Base-by-base conservation (phyloP, 2,329 filamentous ascomycete genomes). In the Aspergillus viridinutans region DNA sequence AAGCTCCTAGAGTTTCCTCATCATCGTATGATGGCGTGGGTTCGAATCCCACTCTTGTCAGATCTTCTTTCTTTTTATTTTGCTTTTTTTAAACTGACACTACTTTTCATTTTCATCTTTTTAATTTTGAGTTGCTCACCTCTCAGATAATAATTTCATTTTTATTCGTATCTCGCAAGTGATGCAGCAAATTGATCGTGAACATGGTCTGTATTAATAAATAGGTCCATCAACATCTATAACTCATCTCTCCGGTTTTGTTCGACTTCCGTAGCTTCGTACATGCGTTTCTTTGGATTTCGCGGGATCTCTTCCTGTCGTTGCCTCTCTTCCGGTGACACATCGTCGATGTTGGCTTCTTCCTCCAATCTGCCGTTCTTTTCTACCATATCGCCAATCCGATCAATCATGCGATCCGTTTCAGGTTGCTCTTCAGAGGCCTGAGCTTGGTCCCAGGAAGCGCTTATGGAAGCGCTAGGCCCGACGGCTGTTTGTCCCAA, bases 261-360 rank as follows among this genome's bases (percentile, higher is more conserved):
- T 47, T 67, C 60, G 23, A 72, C 63, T 42, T 70, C 63, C 12
- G 62, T 64, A 49, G 75, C 76, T 54, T 80, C 78, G 64, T 73
- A 79, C 76, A 79, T 80, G 55, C 78, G 66, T 65, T 81, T 81
- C 63, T 79, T 78, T 8, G 78, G 65, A 63, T 81, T 81, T 25
- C 72, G 69, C 35, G 75, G 74, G 35, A 72, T 63, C 49, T 74
- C 73, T 50, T 74, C 73, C 49, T 76, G 71, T 50, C 64, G 61
- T 26, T 65, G 59, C 42, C 64, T 64, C 61, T 75, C 73, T 53
- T 76, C 72, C 1, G 68, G 68, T 3, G 70, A 69, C 14, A 72
- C 64, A 52, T 74, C 70, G 52, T 74, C 69, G 25, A 74, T 59
- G 40, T 66, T 64, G 1, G 65, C 64, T 3, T 61, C 69, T 21